Evolutionary conservation across 306 rosid genomes (phyloP), one percentile per base, ranked within the genome.

Genomic region (Fragaria ananassa): DNA sequence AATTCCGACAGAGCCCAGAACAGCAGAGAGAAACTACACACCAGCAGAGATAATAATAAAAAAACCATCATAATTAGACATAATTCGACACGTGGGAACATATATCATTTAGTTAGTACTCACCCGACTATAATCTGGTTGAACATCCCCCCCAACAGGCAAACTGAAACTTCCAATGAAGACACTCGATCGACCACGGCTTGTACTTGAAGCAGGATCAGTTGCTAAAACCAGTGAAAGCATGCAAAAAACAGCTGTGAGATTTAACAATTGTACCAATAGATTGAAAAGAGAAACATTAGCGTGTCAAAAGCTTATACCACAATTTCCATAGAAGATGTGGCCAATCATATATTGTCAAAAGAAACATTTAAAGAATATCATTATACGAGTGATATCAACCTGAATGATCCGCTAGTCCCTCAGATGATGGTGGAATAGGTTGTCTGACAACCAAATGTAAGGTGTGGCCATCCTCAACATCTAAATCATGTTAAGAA

Each of bases 401-500:
- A 96, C 99, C 99, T 91, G 93, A 79, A 85, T 83, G 81, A 89
- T 76, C 76, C 64, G 80, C 78, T 74, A 87, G 81, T 68, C 86
- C 86, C 82, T 90, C 98, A 5, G 88, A 66, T 25, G 87, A 86
- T 57, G 85, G 82, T 53, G 89, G 86, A 80, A 84, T 68, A 67
- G 98, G 94, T 64, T 96, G 97, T 86, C 99, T 89, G 75, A 82
- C 90, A 82, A 96, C 97, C 91, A 96, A 37, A 86, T 93, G 99
- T 85, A 96, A 89, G 83, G 99, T 96, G 81, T 96, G 98, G 77
- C 99, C 99, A 82, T 96, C 99, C 84, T 96, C 99, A 81, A 96
- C 99, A 80, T 96, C 99, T 96, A 79, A 82, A 71, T 79, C 60
- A 57, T 66, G 86, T 92, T 87, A 92, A 79, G 81, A 86, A 84